These are phyloP conservation scores for Babesia bigemina DNA, from an alignment of 169 alveolate species.

Conservation along the genomic window DNA sequence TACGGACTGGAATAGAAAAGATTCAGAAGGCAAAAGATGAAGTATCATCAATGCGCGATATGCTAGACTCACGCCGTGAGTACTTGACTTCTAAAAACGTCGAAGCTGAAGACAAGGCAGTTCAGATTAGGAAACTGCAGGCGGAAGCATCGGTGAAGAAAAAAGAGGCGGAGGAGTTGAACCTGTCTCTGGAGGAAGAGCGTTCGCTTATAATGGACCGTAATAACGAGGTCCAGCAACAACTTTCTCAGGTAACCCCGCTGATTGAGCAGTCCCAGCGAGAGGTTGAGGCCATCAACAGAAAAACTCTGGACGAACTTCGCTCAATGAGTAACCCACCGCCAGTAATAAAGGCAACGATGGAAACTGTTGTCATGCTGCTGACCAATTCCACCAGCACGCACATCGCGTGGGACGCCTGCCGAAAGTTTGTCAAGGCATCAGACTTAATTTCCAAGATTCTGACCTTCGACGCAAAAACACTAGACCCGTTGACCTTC, in stretches of 20 bases:
- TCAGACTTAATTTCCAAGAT: conserved; percentile 90
- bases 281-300: conserved; percentile 91
- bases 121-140: conserved; percentile 91
- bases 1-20: conserved; percentile 94
- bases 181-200: conserved; percentile 89
- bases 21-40: conserved; percentile 90
- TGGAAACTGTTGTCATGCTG: conserved; percentile 92
- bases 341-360: conserved; percentile 89
- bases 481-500: conserved; percentile 79
- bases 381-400: conserved; percentile 70
- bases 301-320: conserved; percentile 85
- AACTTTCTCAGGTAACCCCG: conserved; percentile 94
- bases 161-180: conserved; percentile 86
- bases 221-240: conserved; percentile 85
- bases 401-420: conserved; percentile 93
- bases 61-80: conserved; percentile 86
- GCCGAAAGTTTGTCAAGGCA: conserved; percentile 85
- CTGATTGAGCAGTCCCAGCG: conserved; percentile 92
- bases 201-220: conserved; percentile 86
- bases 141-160: conserved; percentile 92
- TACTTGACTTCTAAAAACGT: conserved; percentile 91
- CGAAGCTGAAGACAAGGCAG: conserved; percentile 93
- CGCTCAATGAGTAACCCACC: conserved; percentile 95
- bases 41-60: conserved; percentile 88
- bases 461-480: conserved; percentile 84